Evolutionary conservation across 208 protist species (phyloP), one percentile per base, ranked within the genome.

Genomic region (Lotmaria passim): DNA sequence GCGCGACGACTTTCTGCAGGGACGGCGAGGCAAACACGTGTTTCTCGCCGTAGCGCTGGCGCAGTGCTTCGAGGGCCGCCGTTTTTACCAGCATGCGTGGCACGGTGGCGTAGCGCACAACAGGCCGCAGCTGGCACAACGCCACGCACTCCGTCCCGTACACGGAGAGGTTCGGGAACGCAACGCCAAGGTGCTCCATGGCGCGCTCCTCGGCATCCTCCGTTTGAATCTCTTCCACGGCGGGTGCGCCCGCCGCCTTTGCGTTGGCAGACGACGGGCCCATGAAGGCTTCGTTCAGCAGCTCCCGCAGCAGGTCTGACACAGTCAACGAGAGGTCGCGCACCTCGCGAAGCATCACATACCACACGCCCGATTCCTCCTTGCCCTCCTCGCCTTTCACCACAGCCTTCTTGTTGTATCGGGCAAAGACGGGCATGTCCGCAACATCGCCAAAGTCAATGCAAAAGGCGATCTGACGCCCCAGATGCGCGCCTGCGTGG

Each of bases 81-180:
- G 48, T 48, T 4, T 81, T 21, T 17, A 91, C n/a, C 4, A 1
- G 46, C 26, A 75, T 77, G 30, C n/a, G 15, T 3, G 57, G 65
- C n/a, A 33, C 47, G 7, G 63, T 21, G 6, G 59, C 70, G 12
- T 26, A 34, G 19, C 48, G 60, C 21, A 66, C 53, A 47, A 31
- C 30, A 11, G 82, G 73, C 0, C 77, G 83, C 34, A 89, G 59
- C 56, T 86, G 85, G 21, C 78, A 83, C 10, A 93, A 65, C 47
- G 76, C 86, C 1, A 66, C 74, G 21, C 81, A 78, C 48, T 74
- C 86, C 11, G 73, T 79, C 43, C 89, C 89, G 71, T 94, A 94
- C 7, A 90, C 89, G 19, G 89, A 94, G 30, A 86, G 76, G 53
- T 94, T 94, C 15, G 75, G 79, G 57, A 90, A 83, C 15, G 89